Conservation (phyloP, 129 eudicot genomes). For the Chrysanthemum seticuspe region DNA sequence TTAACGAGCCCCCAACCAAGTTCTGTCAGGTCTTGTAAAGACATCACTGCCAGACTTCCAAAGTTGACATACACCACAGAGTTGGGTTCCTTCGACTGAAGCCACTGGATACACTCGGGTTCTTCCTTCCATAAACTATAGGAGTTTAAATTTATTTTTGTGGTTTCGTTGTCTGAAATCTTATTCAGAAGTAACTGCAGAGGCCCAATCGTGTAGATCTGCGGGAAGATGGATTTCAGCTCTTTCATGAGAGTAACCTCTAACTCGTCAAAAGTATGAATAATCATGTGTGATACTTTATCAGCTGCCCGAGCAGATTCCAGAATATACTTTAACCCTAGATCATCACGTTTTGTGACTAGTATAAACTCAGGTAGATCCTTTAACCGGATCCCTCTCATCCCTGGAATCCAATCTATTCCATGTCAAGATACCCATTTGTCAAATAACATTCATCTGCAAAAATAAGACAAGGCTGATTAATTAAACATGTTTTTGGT, state of each 20-base stretch:
- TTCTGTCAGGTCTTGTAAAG: constrained; percentile 40
- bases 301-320: constrained; percentile 17
- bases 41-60: constrained; percentile 53
- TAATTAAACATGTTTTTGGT: background rate
- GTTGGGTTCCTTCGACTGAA: constrained; percentile 33
- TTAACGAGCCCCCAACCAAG: constrained; percentile 70
- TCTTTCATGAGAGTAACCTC: constrained; percentile 16
- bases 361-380: constrained; percentile 20
- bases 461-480: background rate
- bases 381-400: constrained; percentile 18
- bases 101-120: constrained; percentile 49
- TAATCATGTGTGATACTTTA: constrained; percentile 18
- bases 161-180: background rate
- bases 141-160: constrained; percentile 7
- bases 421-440: constrained; percentile 21
- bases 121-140: constrained; percentile 67
- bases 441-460: constrained; percentile 27
- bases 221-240: constrained; percentile 16
- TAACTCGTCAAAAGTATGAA: constrained; percentile 18
- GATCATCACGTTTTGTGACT: background rate
- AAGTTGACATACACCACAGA: constrained; percentile 61
- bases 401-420: constrained; percentile 32
- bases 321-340: background rate
- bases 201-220: constrained; percentile 24
- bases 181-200: constrained; percentile 13